phyloP scores from a whole-genome alignment of 306 rosid species.

The Vigna angularis region DNA sequence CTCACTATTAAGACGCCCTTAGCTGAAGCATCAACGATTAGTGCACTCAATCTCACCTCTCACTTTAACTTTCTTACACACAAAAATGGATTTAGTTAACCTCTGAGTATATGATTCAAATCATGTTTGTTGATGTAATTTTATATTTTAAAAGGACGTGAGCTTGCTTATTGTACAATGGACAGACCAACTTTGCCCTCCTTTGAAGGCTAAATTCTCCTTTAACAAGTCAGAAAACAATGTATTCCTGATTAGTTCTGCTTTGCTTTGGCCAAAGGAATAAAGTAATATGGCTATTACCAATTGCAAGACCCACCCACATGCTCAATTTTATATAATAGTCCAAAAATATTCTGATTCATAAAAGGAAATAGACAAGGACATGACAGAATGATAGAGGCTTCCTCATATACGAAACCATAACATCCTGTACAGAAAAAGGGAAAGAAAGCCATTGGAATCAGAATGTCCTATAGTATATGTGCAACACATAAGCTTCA shows the following conservation, averaged over 20 bases:
- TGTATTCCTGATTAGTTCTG: slow-evolving; percentile 25
- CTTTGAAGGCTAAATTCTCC: slow-evolving; percentile 40
- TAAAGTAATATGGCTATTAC: slow-evolving; percentile 27
- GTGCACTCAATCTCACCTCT: not conserved
- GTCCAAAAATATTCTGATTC: not conserved
- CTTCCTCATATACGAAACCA: slow-evolving; percentile 24
- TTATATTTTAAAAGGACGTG: slow-evolving; percentile 15
- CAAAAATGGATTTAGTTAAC: not conserved
- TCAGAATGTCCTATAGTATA: slow-evolving; percentile 28
- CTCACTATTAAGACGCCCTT: not conserved
- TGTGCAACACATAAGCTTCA: slow-evolving; percentile 21
- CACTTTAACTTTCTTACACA: not conserved
- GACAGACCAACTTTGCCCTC: slow-evolving; percentile 36
- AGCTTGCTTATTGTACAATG: slow-evolving; percentile 16
- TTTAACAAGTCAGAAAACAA: slow-evolving; percentile 18
- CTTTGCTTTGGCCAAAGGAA: slow-evolving; percentile 33
- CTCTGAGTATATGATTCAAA: not conserved
- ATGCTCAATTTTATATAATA: slow-evolving; percentile 26
- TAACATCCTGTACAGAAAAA: too few relatives aligned
- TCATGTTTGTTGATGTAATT: too few relatives aligned
- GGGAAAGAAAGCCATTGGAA: not conserved
- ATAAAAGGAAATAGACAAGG: slow-evolving; percentile 34
- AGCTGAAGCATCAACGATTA: not conserved
- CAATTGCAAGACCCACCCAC: slow-evolving; percentile 46
- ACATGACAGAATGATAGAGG: slow-evolving; percentile 41